phyloP scores from a whole-genome alignment of 2,329 filamentous ascomycete species.

The Botrytis fabae region DNA sequence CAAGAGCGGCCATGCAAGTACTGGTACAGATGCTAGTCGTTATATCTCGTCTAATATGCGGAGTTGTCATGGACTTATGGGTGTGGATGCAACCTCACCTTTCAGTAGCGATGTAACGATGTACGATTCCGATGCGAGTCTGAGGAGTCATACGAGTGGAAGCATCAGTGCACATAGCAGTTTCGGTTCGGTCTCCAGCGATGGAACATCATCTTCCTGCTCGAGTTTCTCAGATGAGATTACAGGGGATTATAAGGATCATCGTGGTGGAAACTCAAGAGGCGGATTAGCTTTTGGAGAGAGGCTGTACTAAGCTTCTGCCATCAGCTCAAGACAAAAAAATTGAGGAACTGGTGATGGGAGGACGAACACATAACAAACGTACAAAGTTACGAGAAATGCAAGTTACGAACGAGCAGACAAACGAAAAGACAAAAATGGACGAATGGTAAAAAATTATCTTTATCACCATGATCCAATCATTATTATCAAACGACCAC shows the following conservation, averaged over 20 bases:
- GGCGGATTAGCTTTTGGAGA: conserved; percentile 46
- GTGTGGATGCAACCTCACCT: conserved; percentile 12
- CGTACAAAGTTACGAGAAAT: conserved; percentile 17
- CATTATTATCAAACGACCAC: not conserved
- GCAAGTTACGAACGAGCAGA: conserved; percentile 5
- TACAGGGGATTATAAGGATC: not conserved
- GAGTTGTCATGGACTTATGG: conserved; percentile 29
- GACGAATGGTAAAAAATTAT: not conserved
- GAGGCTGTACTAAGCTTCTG: conserved; percentile 45
- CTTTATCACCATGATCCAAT: not conserved
- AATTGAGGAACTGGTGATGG: not conserved
- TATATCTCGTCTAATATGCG: conserved; percentile 19
- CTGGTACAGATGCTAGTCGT: conserved; percentile 5
- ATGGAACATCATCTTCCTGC: not conserved
- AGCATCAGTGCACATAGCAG: conserved; percentile 3
- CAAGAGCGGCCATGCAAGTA: not conserved
- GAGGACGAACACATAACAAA: not conserved
- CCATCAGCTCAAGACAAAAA: not conserved
- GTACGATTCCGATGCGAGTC: conserved; percentile 26
- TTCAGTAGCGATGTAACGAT: not conserved
- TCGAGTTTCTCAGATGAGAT: conserved; percentile 3
- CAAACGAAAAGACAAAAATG: not conserved
- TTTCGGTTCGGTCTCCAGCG: not conserved
- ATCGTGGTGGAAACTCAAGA: not conserved
- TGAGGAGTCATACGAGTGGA: conserved; percentile 26